Conservation (phyloP, 768 basidiomycete species). For the Mrakia gelida region DNA sequence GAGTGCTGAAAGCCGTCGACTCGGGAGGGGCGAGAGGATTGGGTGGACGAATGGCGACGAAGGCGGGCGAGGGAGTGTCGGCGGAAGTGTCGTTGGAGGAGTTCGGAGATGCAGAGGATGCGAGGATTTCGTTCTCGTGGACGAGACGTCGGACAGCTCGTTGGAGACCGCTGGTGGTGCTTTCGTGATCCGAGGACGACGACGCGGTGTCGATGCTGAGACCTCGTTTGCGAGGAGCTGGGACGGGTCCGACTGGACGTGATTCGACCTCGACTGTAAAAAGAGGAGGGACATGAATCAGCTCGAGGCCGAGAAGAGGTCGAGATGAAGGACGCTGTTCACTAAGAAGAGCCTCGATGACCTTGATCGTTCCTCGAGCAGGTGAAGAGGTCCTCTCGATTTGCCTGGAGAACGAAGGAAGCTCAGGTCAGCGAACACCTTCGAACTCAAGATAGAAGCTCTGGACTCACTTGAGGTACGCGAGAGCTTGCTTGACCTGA, state of each 20-base stretch:
- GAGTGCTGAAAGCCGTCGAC: no score
- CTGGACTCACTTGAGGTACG: not conserved
- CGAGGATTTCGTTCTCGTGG: constrained; percentile 16
- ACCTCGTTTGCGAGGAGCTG: constrained; percentile 32
- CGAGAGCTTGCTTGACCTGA: constrained; percentile 11
- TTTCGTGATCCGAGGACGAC: constrained; percentile 10
- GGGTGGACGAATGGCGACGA: not conserved
- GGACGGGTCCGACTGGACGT: constrained; percentile 36
- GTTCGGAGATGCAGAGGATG: not conserved
- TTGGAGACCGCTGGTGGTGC: constrained; percentile 10
- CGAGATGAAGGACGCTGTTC: constrained; percentile 19
- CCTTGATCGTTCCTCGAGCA: constrained; percentile 42
- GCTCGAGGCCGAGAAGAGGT: not conserved
- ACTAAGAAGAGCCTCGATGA: constrained; percentile 44
- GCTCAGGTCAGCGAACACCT: not conserved
- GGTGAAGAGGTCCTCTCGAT: constrained; percentile 43
- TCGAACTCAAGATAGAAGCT: not conserved
- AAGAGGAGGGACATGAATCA: constrained; percentile 15
- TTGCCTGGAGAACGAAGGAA: constrained; percentile 26
- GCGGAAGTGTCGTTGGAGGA: not conserved
- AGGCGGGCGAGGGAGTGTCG: not conserved
- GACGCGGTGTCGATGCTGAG: constrained; percentile 14
- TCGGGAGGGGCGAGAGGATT: not conserved
- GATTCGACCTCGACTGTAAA: constrained; percentile 42
- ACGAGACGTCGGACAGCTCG: constrained; percentile 29